These are phyloP conservation scores for Termitomyces sp. DNA, from an alignment of 768 basidiomycete genomes.

Conservation along the genomic window DNA sequence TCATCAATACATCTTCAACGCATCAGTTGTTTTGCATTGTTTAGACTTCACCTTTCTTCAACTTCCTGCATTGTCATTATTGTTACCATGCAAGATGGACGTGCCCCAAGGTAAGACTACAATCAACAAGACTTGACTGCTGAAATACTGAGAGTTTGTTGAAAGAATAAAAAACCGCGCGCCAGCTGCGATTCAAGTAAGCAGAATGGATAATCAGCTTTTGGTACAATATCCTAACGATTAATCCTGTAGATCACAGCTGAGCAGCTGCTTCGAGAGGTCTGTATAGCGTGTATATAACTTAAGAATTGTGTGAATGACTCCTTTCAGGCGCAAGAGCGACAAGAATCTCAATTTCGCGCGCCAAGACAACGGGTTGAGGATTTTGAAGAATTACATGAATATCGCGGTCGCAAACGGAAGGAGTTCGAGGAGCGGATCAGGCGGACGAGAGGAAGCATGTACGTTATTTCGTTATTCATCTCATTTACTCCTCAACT, in stretches of 20 bases:
- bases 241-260: conserved; percentile 76
- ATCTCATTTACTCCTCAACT: neutral
- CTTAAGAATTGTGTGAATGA: neutral
- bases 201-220: conserved; percentile 19
- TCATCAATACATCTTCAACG: too few relatives aligned
- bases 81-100: conserved; percentile 14
- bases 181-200: conserved; percentile 86
- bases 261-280: conserved; percentile 95
- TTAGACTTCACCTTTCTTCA: neutral
- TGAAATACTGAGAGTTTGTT: neutral
- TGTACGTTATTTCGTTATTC: conserved; percentile 39
- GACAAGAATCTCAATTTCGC: conserved; percentile 87
- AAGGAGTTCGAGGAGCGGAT: conserved; percentile 94
- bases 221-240: neutral
- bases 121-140: neutral
- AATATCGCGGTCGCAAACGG: conserved; percentile 88
- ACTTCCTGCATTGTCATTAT: neutral
- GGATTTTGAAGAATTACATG: conserved; percentile 89
- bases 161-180: conserved; percentile 91
- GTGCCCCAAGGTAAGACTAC: conserved; percentile 9
- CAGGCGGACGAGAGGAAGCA: conserved; percentile 72
- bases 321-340: conserved; percentile 78
- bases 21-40: neutral
- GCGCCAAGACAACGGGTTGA: conserved; percentile 95
- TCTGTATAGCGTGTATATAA: conserved; percentile 21